phyloP scores from a whole-genome alignment of 2,329 filamentous ascomycete genomes.

The Colletotrichum tropicale region DNA sequence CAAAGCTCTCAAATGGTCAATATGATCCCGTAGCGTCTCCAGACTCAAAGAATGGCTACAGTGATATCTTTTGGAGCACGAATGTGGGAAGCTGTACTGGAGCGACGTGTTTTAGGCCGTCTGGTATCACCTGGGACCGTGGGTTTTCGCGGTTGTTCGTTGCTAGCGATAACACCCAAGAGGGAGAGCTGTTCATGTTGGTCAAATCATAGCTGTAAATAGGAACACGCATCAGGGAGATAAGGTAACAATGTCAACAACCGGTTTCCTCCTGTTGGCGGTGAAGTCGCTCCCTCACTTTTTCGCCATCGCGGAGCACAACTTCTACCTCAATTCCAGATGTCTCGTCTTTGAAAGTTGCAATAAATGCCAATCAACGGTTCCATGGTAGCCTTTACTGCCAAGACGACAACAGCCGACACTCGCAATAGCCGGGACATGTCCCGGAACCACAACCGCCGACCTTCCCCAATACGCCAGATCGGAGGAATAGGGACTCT shows the following conservation, averaged over 20 bases:
- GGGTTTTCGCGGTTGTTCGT: conserved; percentile 25
- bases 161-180: conserved; percentile 26
- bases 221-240: neutral
- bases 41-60: conserved; percentile 31
- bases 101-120: conserved; percentile 26
- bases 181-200: conserved; percentile 27
- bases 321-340: neutral
- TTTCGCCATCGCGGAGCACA: neutral
- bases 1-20: conserved; percentile 22
- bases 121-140: conserved; percentile 25
- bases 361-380: neutral
- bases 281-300: neutral
- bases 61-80: conserved; percentile 35
- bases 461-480: conserved; percentile 24
- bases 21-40: conserved; percentile 35
- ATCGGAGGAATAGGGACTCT: conserved; percentile 36
- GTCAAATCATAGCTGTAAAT: neutral
- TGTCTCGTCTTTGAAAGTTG: neutral
- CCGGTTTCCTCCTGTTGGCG: neutral
- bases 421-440: neutral
- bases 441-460: neutral
- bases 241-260: neutral
- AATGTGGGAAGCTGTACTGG: conserved; percentile 32
- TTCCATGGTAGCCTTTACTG: neutral
- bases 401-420: neutral